Base-by-base conservation (phyloP, 345 rosid genomes). In the Rubroshorea leprosula region DNA sequence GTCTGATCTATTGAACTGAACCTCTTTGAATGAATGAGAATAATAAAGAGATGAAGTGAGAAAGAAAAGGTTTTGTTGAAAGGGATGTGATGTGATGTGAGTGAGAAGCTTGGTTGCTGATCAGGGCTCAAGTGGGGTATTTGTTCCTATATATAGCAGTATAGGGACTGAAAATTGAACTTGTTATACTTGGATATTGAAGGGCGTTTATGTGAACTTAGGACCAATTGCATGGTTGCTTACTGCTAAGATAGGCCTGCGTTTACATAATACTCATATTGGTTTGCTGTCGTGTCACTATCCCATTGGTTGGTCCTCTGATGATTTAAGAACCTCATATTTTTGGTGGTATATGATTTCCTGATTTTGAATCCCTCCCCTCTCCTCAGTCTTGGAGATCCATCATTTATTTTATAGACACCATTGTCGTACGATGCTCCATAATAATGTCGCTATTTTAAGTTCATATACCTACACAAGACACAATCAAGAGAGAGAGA, bases 331-430 rank as follows among this genome's bases (percentile, higher is more conserved):
- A 70, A 65, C 19, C 55, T 60, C 29, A 27, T 27, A 68, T 63
- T 65, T 71, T 69, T 64, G 68, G 56, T 23, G 59, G n/a, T 23
- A 50, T 16, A 43, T 29, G 61, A 51, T 49, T 67, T 61, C 62
- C 53, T 68, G 65, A 65, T 60, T 72, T 66, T 73, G 67, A 78
- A 63, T 59, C 5, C 41, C 5, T 6, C 41, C 12, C 12, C 41
- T 2, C 60, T 68, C 54, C 62, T 62, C 54, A 57, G 26, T 56
- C 71, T 44, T 64, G 64, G 77, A 76, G 81, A 77, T 76, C 83
- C 78, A 68, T 54, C 76, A 68, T 65, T 69, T 65, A 64, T 56
- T 63, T 68, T 71, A 67, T 75, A 64, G 81, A 79, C 79, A 73
- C 49, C 64, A 58, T 63, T 77, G 80, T 68, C 76, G 78, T 73